Base-by-base conservation (phyloP, 768 basidiomycete genomes). In the Hirschioporus abietinus region DNA sequence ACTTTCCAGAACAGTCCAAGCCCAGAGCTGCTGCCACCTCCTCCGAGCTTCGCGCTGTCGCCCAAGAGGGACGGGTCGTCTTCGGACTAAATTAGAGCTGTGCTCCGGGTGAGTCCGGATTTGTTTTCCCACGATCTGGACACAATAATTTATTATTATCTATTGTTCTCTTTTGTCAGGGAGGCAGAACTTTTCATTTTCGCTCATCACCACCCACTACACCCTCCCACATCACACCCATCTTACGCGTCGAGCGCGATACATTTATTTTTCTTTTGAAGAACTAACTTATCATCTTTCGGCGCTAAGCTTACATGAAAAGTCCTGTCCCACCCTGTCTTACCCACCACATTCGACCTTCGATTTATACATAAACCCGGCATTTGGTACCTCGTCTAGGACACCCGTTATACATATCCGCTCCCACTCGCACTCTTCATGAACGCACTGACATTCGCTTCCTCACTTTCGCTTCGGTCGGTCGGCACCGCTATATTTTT, bases 1-100 rank as follows among this genome's bases (percentile, higher is more conserved):
- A 80, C 83, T 72, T 93, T 92, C 86, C 91, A 92, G 82, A 93
- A 92, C 80, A 91, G 90, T 67, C 91, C 91, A 18, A 91, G 88
- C 72, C 91, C 91, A 64, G 91, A 92, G 68, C 90, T 90, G 73
- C 78, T 93, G 62, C 91, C 91, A 60, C 84, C 86, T 68, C 90
- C 89, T 52, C 42, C 42, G 42, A 52, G 42, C 20, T 52, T 52
- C 42, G 42, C 42, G 42, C 42, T 52, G 12, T 52, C 42, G 42
- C 42, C 42, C 42, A 52, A 52, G 42, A 52, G 12, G 42, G 42
- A 52, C 42, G 42, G 42, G 20, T 52, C 42, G 42, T 52, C 42
- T 52, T 52, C 42, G 42, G 42, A 52, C 42, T 52, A 20, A 52
- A 15, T 52, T 20, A 15, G 42, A 52, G 42, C 42, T 52, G 42